Evolutionary conservation across 192 early-diverging fungal genomes (phyloP), one percentile per base, ranked within the genome.

Genomic region (Backusella tarrabulga): DNA sequence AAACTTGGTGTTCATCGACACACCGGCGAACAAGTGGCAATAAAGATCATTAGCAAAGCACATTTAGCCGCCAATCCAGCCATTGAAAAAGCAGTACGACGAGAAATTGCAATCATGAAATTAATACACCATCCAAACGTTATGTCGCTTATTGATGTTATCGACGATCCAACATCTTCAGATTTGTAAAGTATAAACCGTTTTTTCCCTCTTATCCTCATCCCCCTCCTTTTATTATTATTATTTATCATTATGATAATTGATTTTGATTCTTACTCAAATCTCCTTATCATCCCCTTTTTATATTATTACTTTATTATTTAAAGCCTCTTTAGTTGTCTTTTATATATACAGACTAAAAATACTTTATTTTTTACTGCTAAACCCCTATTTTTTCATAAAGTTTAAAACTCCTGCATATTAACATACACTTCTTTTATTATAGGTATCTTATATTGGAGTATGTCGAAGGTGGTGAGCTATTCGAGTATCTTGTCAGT

Each of bases 401-500:
- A 23, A 35, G n/a, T 40, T 19, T 70, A 70, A 70, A 23, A 70
- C 38, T 70, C 68, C 68, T 70, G 17, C 40, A 72, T 72, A 44
- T 29, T 46, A 44, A 46, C 46, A 19, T 50, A 67, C 73, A 56
- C 9, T 40, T 32, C 2, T 14, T 73, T 35, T 41, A 17, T 32
- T 42, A 36, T 73, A 92, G 90, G 36, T 92, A 86, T 77, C 79
- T 92, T 73, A 87, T 93, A 23, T 77, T 93, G 60, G 92, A 93
- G 77, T 87, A 91, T 73, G 86, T 92, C 34, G 89, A 91, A 81
- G 91, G 92, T 68, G 91, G 91, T 34, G 92, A 93, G 80, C 79
- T 93, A 42, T 93, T 93, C 80, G 90, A 93, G 52, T 90, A 93
- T 78, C 77, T 93, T 9, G 90, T 93, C 17, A 83, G 86, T 68